Conservation (phyloP, 495 filamentous ascomycete genomes). For the Pyrenula massariospora region DNA sequence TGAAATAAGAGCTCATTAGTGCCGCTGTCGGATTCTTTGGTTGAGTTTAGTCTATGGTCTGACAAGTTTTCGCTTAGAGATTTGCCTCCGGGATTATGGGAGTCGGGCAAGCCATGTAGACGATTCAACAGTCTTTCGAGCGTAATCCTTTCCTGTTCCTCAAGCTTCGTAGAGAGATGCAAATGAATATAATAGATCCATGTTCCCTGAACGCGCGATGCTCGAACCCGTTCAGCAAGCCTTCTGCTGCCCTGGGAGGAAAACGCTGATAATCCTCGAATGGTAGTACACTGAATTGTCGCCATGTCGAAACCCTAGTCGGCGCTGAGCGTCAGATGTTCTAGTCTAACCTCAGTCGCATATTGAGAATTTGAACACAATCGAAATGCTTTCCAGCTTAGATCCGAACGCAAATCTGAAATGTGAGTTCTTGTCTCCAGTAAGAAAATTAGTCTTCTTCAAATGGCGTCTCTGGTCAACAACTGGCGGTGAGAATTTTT, state of each 20-base stretch:
- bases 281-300: not conserved
- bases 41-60: not conserved
- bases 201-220: not conserved
- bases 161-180: not conserved
- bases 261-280: not conserved
- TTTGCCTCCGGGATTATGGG: not conserved
- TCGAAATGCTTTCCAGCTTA: too few relatives aligned
- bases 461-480: too few relatives aligned
- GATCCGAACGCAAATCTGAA: too few relatives aligned
- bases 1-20: conserved; percentile 37
- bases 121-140: not conserved
- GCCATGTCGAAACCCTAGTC: not conserved
- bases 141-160: not conserved
- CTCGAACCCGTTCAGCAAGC: not conserved
- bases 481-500: too few relatives aligned
- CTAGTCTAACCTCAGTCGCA: too few relatives aligned
- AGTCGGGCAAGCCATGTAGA: not conserved
- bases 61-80: not conserved
- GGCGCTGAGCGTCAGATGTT: too few relatives aligned
- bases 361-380: too few relatives aligned
- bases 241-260: not conserved
- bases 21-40: not conserved
- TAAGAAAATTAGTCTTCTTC: too few relatives aligned
- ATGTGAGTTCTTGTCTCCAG: too few relatives aligned
- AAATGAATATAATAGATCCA: not conserved